Conservation (phyloP, 352 stramenopile species). For the Globisporangium spiculum region DNA sequence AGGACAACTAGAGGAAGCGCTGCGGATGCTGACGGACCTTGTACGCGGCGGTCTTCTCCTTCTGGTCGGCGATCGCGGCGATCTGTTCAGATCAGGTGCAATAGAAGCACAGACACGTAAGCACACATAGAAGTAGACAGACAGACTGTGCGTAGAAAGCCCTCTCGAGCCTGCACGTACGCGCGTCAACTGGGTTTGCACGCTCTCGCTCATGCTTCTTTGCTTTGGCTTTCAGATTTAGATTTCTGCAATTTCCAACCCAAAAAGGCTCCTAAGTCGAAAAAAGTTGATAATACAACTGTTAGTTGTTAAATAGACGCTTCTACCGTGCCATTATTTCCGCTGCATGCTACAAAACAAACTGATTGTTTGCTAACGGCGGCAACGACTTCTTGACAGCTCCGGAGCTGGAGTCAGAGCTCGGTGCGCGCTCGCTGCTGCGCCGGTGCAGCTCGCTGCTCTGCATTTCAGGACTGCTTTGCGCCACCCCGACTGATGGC, state of each 20-base stretch:
- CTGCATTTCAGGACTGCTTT: conserved; percentile 8
- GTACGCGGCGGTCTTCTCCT: conserved; percentile 73
- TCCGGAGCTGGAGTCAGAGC: conserved; percentile 13
- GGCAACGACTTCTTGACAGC: conserved; percentile 44
- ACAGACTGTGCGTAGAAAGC: too few species aligned
- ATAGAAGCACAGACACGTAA: background rate
- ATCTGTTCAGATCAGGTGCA: conserved; percentile 37
- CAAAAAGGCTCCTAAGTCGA: background rate
- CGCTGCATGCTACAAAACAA: conserved; percentile 12
- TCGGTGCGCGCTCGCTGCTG: conserved; percentile 36
- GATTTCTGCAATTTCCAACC: conserved; percentile 11
- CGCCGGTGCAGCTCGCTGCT: conserved; percentile 38
- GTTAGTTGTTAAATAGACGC: background rate
- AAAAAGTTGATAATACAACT: background rate
- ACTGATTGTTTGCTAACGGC: conserved; percentile 54
- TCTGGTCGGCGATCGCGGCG: conserved; percentile 61
- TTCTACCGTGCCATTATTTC: background rate
- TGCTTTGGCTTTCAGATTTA: conserved; percentile 10
- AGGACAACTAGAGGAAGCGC: background rate
- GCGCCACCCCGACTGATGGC: conserved; percentile 6
- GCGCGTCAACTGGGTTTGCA: conserved; percentile 42
- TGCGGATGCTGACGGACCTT: conserved; percentile 34
- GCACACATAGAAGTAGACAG: background rate
- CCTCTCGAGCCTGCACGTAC: conserved; percentile 26
- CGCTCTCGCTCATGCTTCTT: conserved; percentile 25